Base-by-base conservation (phyloP, 768 basidiomycete genomes). In the Boletus huronensis region DNA sequence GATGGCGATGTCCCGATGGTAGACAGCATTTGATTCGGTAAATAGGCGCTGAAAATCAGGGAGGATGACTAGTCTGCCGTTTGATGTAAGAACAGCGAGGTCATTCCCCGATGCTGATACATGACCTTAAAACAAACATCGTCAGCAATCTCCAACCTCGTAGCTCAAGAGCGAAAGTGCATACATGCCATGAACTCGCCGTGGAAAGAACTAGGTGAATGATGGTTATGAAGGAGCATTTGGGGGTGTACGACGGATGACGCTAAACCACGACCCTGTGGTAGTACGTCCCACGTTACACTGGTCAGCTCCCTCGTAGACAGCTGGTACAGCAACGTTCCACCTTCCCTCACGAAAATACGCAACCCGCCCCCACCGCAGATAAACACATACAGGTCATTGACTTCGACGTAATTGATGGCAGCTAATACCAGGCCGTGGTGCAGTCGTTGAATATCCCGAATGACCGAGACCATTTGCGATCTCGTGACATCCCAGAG, bases 401-500 rank as follows among this genome's bases (percentile, higher is more conserved):
- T 79, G 52, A 90, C 68, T 59, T 91, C 89, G 32, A 90, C 86
- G 57, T 89, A 90, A 49, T 74, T 74, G 51, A 87, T 75, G 11
- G 68, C 58, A 3, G 75, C 78, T 17, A 80, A 67, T 8, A 40
- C 2, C 47, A 52, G 17, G 16, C 21, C 48, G 28, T 52, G 56
- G 46, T 58, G 44, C 23, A 26, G 31, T 43, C 45, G 57, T 29
- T 69, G 64, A 17, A 58, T 55, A 46, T 69, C 62, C 21, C 45
- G 64, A 31, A 67, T 31, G 44, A 66, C 58, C 78, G 85, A 79
- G 1, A 80, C 64, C 14, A 83, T 58, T 21, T 68, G 58, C 0
- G 78, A 81, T 0, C 79, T 77, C 3, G 76, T 75, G 23, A 90
- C 72, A 59, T 92, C 81, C 78, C 81, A 90, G 3, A 90, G 53